A percentile compares a stretch with the other conserved stretches of the same genome.
Conservation (phyloP, 2,329 filamentous ascomycete species). For the Pseudogymnoascus sp. region DNA sequence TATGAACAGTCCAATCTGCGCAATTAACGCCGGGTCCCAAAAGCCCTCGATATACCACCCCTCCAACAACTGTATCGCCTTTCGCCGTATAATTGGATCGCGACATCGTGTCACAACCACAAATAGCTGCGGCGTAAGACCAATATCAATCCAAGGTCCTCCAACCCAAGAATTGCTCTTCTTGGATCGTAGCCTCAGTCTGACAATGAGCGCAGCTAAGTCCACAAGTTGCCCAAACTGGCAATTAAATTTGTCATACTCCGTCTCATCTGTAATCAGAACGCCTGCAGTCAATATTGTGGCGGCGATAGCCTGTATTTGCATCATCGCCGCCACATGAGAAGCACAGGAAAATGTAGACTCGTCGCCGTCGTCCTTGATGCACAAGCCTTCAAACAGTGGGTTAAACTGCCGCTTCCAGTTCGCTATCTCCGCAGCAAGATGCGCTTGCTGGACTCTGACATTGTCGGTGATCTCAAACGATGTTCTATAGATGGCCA, state of each 20-base stretch:
- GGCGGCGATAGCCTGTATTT: conserved; percentile 18
- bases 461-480: conserved; percentile 12
- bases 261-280: conserved; percentile 18
- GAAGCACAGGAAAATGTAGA: conserved; percentile 10
- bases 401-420: conserved; percentile 20
- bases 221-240: conserved; percentile 16
- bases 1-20: conserved; percentile 18
- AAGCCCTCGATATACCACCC: conserved; percentile 19
- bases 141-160: conserved; percentile 20
- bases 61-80: conserved; percentile 18
- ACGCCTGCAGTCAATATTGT: conserved; percentile 15
- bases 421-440: conserved; percentile 16
- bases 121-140: conserved; percentile 19
- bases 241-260: conserved; percentile 17
- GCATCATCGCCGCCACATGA: conserved; percentile 16
- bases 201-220: conserved; percentile 14
- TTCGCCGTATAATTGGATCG: conserved; percentile 18
- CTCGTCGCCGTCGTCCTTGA: conserved; percentile 6
- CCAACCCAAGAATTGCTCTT: conserved; percentile 15
- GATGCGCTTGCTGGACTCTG: conserved; percentile 18
- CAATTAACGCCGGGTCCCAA: conserved; percentile 15
- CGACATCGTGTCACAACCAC: conserved; percentile 19
- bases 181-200: conserved; percentile 11
- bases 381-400: conserved; percentile 14
- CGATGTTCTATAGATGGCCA: not conserved